These are phyloP conservation scores for Phytophthora kernoviae DNA, from an alignment of 352 stramenopile species.

Conservation along the genomic window DNA sequence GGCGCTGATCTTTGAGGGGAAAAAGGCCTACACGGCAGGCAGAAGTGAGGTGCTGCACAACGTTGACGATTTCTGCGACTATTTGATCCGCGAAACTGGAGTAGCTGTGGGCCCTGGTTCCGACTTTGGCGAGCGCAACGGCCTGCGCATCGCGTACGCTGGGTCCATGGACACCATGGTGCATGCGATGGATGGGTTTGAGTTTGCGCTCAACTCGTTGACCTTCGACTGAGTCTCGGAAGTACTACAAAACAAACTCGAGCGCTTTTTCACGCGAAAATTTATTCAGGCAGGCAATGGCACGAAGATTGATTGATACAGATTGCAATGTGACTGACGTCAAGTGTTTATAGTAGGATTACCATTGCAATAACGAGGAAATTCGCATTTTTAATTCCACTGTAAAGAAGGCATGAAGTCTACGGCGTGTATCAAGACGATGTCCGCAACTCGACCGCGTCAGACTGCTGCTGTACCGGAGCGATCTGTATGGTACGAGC, in stretches of 20 bases:
- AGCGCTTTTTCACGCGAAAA: not conserved
- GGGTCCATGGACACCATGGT: conserved; percentile 84
- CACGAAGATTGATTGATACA: too few species aligned
- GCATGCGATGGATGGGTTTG: conserved; percentile 58
- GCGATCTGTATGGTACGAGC: too few species aligned
- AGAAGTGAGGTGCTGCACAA: conserved; percentile 52
- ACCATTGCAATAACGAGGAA: too few species aligned
- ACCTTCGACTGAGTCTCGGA: not conserved
- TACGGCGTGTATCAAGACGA: too few species aligned
- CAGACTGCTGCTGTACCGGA: too few species aligned
- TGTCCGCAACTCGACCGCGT: too few species aligned
- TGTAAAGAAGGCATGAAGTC: too few species aligned
- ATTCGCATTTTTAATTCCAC: too few species aligned
- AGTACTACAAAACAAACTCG: not conserved
- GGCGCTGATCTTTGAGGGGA: conserved; percentile 73
- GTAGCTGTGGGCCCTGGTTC: conserved; percentile 95
- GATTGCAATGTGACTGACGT: too few species aligned
- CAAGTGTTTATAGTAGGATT: too few species aligned
- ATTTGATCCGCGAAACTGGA: conserved; percentile 92
- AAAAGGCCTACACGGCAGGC: conserved; percentile 42
- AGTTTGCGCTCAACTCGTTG: conserved; percentile 24
- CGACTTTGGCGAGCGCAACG: conserved; percentile 93
- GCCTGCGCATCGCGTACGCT: conserved; percentile 96
- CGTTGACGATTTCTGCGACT: conserved; percentile 88
- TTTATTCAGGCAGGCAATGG: too few species aligned